Evolutionary conservation across 2,329 filamentous ascomycete genomes (phyloP).

Genomic region (Chaetomium sp.): DNA sequence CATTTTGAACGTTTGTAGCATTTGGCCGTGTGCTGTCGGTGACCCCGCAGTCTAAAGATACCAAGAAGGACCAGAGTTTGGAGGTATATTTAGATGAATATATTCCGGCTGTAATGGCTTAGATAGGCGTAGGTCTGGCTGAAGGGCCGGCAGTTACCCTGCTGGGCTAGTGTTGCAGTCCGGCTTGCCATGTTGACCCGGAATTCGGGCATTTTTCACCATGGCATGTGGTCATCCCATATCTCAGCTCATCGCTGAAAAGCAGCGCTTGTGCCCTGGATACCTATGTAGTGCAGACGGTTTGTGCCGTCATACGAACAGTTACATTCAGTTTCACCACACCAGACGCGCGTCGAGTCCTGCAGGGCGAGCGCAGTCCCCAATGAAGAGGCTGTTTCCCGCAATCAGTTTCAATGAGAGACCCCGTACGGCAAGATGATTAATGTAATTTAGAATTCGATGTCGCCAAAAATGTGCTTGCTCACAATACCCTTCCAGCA

Average conservation of each 20-base stretch:
- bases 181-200: neutral
- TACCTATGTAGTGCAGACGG: too few species aligned
- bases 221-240: neutral
- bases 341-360: neutral
- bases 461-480: neutral
- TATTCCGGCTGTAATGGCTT: slow-evolving; percentile 13
- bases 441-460: neutral
- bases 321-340: neutral
- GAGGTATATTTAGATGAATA: slow-evolving; percentile 9
- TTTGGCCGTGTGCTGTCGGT: neutral
- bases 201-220: neutral
- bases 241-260: neutral
- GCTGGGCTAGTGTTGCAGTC: neutral
- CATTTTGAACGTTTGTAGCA: too few species aligned
- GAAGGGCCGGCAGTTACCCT: slow-evolving; percentile 19
- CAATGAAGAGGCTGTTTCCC: neutral
- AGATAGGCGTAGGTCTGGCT: neutral
- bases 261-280: neutral
- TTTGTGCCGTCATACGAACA: neutral
- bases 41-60: slow-evolving; percentile 9
- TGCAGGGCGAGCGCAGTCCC: neutral
- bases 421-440: neutral
- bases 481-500: neutral
- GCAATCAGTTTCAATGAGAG: neutral
- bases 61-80: neutral